Evolutionary conservation across 208 protist species (phyloP).

Genomic region (Acanthamoeba polyphaga): DNA sequence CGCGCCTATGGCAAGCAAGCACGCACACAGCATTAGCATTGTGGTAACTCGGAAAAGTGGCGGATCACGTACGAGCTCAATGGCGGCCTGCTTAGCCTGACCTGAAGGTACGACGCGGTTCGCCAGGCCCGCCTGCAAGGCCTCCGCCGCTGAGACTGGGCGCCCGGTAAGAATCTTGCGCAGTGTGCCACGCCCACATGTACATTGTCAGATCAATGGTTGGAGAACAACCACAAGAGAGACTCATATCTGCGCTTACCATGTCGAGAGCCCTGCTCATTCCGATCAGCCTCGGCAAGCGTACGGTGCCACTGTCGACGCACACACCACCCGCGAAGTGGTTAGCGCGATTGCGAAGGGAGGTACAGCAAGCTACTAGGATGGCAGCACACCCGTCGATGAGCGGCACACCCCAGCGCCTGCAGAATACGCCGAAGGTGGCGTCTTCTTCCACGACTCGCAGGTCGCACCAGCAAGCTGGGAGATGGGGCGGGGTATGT

Average conservation of each 20-base stretch:
- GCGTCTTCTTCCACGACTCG: slow-evolving; percentile 54
- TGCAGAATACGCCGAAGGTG: slow-evolving; percentile 78
- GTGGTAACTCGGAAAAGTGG: background rate
- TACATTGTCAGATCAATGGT: no score
- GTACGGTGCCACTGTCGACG: slow-evolving; percentile 65
- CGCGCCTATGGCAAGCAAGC: background rate
- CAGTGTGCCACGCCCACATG: no score
- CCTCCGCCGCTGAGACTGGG: slow-evolving; percentile 12
- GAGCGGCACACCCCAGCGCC: slow-evolving; percentile 79
- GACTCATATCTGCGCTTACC: no score
- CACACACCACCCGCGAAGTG: background rate
- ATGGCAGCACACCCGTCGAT: slow-evolving; percentile 75
- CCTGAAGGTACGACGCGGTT: background rate
- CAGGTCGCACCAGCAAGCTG: slow-evolving; percentile 77
- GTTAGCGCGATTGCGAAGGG: background rate
- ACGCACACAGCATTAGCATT: background rate
- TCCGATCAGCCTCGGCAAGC: slow-evolving; percentile 63
- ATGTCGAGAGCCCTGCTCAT: background rate
- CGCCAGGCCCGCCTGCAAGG: background rate
- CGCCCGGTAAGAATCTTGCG: background rate
- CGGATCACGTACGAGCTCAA: background rate
- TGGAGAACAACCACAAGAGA: no score
- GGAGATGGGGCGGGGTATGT: background rate
- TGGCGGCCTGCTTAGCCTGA: background rate
- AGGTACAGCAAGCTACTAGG: no score